phyloP scores from a whole-genome alignment of 495 filamentous ascomycete species.

The Neurospora sp. region DNA sequence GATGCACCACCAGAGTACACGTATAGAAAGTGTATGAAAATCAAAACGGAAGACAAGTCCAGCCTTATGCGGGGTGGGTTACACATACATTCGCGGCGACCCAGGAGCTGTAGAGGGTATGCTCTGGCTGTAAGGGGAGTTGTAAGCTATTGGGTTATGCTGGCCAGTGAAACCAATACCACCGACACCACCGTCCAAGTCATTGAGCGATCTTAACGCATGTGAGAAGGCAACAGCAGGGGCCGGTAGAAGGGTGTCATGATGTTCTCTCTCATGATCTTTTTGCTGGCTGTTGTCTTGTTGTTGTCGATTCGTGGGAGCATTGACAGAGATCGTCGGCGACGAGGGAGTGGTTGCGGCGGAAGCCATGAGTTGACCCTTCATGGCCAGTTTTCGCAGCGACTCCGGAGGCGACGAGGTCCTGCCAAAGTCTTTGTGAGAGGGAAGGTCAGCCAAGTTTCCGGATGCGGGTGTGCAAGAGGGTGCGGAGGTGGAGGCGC shows the following conservation, averaged over 20 bases:
- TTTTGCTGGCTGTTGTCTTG: neutral
- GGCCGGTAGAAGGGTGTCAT: slow-evolving; percentile 15
- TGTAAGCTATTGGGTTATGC: slow-evolving; percentile 19
- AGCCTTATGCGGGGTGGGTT: neutral
- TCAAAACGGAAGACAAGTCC: neutral
- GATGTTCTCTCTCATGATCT: neutral
- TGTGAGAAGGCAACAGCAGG: slow-evolving; percentile 20
- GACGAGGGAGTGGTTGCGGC: slow-evolving; percentile 21
- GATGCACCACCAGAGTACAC: neutral
- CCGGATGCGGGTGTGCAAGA: slow-evolving; percentile 3
- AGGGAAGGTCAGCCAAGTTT: slow-evolving; percentile 18
- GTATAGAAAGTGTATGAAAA: neutral
- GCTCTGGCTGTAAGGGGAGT: slow-evolving; percentile 39
- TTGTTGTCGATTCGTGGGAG: neutral
- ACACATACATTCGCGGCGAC: slow-evolving; percentile 44
- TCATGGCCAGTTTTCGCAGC: slow-evolving; percentile 44
- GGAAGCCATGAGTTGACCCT: slow-evolving; percentile 26
- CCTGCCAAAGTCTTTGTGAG: slow-evolving; percentile 17
- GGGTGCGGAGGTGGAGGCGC: neutral
- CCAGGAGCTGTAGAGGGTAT: slow-evolving; percentile 43
- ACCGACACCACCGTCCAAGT: slow-evolving; percentile 10
- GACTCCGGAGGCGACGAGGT: slow-evolving; percentile 18
- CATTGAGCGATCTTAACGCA: slow-evolving; percentile 27
- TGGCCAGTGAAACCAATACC: slow-evolving; percentile 14
- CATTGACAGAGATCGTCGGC: slow-evolving; percentile 16